These are phyloP conservation scores for Scalesia atractyloides DNA, from an alignment of 129 eudicot species.

Conservation along the genomic window DNA sequence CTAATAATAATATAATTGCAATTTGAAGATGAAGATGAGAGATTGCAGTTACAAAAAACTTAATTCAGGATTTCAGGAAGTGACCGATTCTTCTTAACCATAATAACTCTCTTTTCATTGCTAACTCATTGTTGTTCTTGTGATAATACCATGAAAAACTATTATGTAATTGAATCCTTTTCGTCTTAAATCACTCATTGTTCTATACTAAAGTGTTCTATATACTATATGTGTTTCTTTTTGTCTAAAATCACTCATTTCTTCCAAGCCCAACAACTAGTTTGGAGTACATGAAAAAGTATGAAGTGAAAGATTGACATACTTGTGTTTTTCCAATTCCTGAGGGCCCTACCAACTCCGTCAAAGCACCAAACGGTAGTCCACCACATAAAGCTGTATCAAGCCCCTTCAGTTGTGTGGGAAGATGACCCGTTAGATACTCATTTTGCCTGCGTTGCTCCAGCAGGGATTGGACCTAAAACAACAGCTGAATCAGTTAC, in stretches of 20 bases:
- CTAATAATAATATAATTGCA: not conserved
- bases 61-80: not conserved
- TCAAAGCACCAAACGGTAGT: constrained; percentile 79
- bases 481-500: constrained; percentile 26
- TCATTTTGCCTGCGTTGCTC: constrained; percentile 57
- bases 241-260: not conserved
- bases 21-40: not conserved
- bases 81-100: not conserved
- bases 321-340: constrained; percentile 96
- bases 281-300: not conserved
- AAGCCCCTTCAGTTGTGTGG: constrained; percentile 72
- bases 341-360: constrained; percentile 93
- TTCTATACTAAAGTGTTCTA: not conserved
- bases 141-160: not conserved
- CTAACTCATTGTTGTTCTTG: not conserved
- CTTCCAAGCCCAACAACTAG: not conserved
- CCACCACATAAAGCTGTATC: constrained; percentile 84
- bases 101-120: constrained; percentile 9
- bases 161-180: not conserved
- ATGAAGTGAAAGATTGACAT: constrained; percentile 21
- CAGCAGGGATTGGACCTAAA: constrained; percentile 63
- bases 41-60: not conserved
- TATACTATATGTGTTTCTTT: not conserved
- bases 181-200: not conserved
- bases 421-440: constrained; percentile 66